Conservation (phyloP, 1,284 basidiomycete genomes). For the Entoloma clypeatum region DNA sequence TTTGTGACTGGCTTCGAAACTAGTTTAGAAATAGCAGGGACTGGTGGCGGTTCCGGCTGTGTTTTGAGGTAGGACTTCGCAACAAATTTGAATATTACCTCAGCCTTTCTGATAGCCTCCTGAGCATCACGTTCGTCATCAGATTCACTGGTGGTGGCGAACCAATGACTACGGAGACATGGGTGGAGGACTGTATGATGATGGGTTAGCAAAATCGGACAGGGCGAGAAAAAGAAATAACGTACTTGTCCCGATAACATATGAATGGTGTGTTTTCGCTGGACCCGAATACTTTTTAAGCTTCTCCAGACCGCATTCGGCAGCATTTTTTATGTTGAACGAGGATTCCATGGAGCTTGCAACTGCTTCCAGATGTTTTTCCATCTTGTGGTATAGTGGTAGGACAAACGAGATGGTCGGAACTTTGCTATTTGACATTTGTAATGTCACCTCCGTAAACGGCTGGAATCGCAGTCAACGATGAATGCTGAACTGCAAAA, state of each 20-base stretch:
- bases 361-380: conserved; percentile 2
- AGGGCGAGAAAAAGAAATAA: neutral
- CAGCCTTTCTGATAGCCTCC: neutral
- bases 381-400: conserved; percentile 11
- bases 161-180: conserved; percentile 8
- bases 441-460: conserved; percentile 10
- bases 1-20: too few relatives aligned
- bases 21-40: too few relatives aligned
- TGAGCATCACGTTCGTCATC: neutral
- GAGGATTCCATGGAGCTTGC: conserved; percentile 1
- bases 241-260: conserved; percentile 4
- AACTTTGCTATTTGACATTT: conserved; percentile 6
- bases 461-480: conserved; percentile 1
- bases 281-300: too few relatives aligned
- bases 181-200: conserved; percentile 12
- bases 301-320: neutral
- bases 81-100: conserved; percentile 6
- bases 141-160: conserved; percentile 4
- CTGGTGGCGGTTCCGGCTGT: neutral
- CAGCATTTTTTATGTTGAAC: neutral
- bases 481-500: neutral
- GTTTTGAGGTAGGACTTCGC: conserved; percentile 4
- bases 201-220: neutral
- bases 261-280: neutral
- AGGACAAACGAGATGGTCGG: conserved; percentile 9